Conservation (phyloP, 1,284 basidiomycete species). For the Moesziomyces sp. region DNA sequence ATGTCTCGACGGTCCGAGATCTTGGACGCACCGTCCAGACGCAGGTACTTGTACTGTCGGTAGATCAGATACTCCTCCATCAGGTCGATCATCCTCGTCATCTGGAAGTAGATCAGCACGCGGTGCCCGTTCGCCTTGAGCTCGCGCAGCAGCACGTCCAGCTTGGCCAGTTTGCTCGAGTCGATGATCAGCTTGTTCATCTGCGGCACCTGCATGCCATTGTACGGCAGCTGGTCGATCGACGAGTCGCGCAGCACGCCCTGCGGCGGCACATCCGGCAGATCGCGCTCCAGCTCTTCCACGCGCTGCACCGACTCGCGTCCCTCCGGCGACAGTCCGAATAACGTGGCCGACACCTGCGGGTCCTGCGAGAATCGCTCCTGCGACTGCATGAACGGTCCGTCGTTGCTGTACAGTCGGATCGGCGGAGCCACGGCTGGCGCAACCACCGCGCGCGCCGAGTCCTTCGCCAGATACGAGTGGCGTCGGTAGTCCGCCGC, state of each 20-base stretch:
- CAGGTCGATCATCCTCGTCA: constrained; percentile 99
- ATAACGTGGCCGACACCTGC: constrained; percentile 80
- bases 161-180: constrained; percentile 91
- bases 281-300: constrained; percentile 71
- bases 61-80: constrained; percentile 99
- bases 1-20: constrained; percentile 97
- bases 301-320: constrained; percentile 76
- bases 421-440: constrained; percentile 86
- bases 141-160: constrained; percentile 88
- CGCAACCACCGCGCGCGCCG: constrained; percentile 83
- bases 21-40: constrained; percentile 93
- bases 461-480: constrained; percentile 82
- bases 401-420: constrained; percentile 78
- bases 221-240: constrained; percentile 80
- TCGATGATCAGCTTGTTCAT: constrained; percentile 96
- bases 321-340: constrained; percentile 81
- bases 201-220: constrained; percentile 91
- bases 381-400: constrained; percentile 82
- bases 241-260: constrained; percentile 81
- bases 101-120: constrained; percentile 98
- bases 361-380: constrained; percentile 72
- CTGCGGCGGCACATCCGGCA: constrained; percentile 75
- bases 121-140: constrained; percentile 93
- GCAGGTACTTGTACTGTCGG: constrained; percentile 96
- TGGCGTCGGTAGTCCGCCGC: constrained; percentile 75